Conservation (phyloP, 768 basidiomycete genomes). For the Macrocybe gigantea region DNA sequence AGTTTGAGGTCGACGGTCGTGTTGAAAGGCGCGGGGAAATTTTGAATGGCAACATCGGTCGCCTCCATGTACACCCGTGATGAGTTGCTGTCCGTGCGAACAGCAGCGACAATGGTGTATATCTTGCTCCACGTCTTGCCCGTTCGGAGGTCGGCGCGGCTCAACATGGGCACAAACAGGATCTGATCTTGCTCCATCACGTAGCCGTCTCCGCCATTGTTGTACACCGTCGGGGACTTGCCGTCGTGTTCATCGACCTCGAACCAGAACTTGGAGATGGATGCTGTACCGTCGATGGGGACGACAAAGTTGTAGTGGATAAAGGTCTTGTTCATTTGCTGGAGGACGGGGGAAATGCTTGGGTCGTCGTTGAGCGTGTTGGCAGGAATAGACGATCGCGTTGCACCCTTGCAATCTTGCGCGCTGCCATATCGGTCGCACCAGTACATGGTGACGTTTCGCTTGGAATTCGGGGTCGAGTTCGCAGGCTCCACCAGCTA, state of each 20-base stretch:
- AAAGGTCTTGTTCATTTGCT: conserved; percentile 26
- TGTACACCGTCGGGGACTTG: conserved; percentile 25
- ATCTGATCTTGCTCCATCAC: conserved; percentile 35
- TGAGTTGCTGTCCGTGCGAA: conserved; percentile 20
- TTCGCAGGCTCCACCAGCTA: conserved; percentile 30
- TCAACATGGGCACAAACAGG: conserved; percentile 35
- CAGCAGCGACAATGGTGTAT: conserved; percentile 21
- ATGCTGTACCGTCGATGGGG: conserved; percentile 29
- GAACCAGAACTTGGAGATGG: conserved; percentile 48
- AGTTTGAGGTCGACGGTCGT: conserved; percentile 19
- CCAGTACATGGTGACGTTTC: conserved; percentile 36
- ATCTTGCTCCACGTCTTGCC: conserved; percentile 9
- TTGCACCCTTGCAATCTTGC: conserved; percentile 25
- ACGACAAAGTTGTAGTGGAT: conserved; percentile 39
- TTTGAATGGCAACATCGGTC: conserved; percentile 16
- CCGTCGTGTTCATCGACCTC: conserved; percentile 40
- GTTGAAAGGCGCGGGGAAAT: conserved; percentile 18
- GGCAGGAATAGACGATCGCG: conserved; percentile 25
- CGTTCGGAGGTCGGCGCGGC: conserved; percentile 18
- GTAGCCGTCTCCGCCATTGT: conserved; percentile 40
- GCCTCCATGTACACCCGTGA: conserved; percentile 22
- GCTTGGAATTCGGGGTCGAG: conserved; percentile 27
- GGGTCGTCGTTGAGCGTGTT: conserved; percentile 24
- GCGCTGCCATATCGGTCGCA: conserved; percentile 32
- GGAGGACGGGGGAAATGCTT: conserved; percentile 30